Base-by-base conservation (phyloP, 805 yeast genomes). In the Zygosaccharomyces rouxii region DNA sequence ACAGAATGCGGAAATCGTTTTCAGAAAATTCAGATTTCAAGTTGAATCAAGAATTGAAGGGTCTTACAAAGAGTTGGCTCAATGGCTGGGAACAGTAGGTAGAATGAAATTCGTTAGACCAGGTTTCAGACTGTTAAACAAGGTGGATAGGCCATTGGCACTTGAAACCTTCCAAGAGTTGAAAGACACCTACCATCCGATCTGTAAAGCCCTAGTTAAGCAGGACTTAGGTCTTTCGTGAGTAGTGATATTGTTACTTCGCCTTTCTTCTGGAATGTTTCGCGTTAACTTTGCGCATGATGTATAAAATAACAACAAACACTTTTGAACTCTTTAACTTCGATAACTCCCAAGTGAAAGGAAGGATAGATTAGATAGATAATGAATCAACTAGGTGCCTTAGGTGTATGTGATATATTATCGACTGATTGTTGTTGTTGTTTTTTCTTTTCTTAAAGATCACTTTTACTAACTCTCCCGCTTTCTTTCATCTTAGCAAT, bases 51-150 rank as follows among this genome's bases (percentile, higher is more conserved):
- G 73, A 25, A 69, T 79, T 47, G 52, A 62, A 10, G 66, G 72
- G 29, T 70, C 71, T 44, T 78, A 83, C 63, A 69, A 68, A 48
- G 69, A 68, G 38, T 70, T 89, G 40, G 89, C 95, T 3, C 79
- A 80, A 46, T 89, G 96, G 96, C 75, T 89, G 47, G 95, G 92
- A 10, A 82, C 90, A 2, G 94, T 89, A 19, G 97, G 97, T 18
- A 79, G 97, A 73, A 89, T 89, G 97, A 89, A 89, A 71, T 89
- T 83, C 62, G 96, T 87, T 22, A 78, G 97, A 67, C 96, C 97
- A 26, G 88, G 94, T 3, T 89, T 81, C 69, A 75, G 80, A 39
- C 69, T 83, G 51, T 72, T 89, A 53, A 77, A 80, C 60, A 60
- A 69, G 5, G 92, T 83, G 21, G 85, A 86, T 65, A 78, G 77